Evolutionary conservation across 2,329 filamentous ascomycete species (phyloP).

Genomic region (Periconia digitata): DNA sequence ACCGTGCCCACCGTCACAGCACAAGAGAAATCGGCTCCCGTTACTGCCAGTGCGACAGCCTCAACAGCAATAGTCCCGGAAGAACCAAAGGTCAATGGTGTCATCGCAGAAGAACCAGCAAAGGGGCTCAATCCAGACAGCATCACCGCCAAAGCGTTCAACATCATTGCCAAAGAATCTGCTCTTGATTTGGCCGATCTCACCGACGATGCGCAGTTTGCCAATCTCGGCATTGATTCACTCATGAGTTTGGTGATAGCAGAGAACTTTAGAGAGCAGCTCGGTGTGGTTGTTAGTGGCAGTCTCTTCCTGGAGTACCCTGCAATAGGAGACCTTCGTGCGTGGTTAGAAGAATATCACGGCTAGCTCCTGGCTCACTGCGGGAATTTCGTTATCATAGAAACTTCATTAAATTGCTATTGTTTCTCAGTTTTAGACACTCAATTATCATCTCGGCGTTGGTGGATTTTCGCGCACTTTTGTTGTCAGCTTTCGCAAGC

Average conservation of each 20-base stretch:
- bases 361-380: too few relatives aligned
- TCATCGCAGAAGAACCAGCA: not conserved
- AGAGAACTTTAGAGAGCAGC: conserved; percentile 22
- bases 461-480: too few relatives aligned
- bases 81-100: conserved; percentile 1
- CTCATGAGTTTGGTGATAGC: conserved; percentile 25
- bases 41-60: not conserved
- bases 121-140: not conserved
- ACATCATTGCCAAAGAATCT: conserved; percentile 23
- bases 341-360: too few relatives aligned
- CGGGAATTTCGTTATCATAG: too few relatives aligned
- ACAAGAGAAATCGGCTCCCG: not conserved
- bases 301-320: too few relatives aligned
- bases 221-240: too few relatives aligned
- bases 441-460: too few relatives aligned
- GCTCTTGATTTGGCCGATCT: conserved; percentile 20
- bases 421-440: too few relatives aligned
- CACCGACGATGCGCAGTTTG: conserved; percentile 21
- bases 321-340: too few relatives aligned
- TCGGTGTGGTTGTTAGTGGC: conserved; percentile 16
- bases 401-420: too few relatives aligned
- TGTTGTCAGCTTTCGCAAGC: too few relatives aligned
- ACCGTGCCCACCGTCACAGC: too few relatives aligned
- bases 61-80: conserved; percentile 2
- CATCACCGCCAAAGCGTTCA: conserved; percentile 12